Percentiles rank a stretch among this genome's conserved stretches.
Conservation (phyloP, 2,329 filamentous ascomycete genomes). For the Botrytis tulipae region DNA sequence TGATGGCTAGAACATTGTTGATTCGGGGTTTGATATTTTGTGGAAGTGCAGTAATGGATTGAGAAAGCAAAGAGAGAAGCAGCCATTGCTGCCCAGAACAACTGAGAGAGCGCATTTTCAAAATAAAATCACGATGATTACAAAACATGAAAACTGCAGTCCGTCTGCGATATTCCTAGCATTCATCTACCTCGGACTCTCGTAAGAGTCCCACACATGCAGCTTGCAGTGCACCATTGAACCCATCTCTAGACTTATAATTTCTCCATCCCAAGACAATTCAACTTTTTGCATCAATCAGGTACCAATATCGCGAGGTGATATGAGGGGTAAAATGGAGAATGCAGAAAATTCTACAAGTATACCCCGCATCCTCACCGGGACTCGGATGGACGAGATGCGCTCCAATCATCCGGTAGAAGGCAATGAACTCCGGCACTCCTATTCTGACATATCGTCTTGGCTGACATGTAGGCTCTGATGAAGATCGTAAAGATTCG, state of each 20-base stretch:
- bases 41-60: neutral
- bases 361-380: neutral
- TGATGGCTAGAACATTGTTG: conserved; percentile 32
- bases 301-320: neutral
- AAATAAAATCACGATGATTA: neutral
- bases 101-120: neutral
- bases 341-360: conserved; percentile 1
- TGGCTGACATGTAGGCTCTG: neutral
- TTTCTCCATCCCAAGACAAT: neutral
- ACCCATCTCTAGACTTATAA: neutral
- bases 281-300: neutral
- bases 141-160: neutral
- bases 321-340: neutral
- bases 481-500: neutral
- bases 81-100: neutral
- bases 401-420: conserved; percentile 10
- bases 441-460: neutral
- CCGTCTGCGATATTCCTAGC: neutral
- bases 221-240: neutral
- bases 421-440: neutral
- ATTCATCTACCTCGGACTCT: neutral
- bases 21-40: conserved; percentile 19
- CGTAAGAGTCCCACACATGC: neutral
- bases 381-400: neutral
- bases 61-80: conserved; percentile 3